A percentile compares a stretch with the other conserved stretches of the same genome.
phyloP scores from a whole-genome alignment of 2,329 filamentous ascomycete genomes.

The Ascocoryne sarcoides region DNA sequence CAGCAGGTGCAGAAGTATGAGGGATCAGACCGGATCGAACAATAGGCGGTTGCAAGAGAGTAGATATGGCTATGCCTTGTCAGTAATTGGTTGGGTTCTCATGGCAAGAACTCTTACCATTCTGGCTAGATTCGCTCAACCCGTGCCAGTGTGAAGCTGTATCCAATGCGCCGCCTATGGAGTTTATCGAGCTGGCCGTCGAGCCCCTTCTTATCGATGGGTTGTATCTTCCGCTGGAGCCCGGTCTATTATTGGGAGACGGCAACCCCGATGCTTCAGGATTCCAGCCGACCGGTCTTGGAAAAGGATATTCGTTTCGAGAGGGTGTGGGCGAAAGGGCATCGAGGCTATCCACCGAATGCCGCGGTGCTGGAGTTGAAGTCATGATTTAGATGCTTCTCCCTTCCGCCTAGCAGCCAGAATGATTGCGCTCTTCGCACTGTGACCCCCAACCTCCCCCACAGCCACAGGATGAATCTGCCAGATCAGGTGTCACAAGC shows the following conservation, averaged over 20 bases:
- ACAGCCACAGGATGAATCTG: constrained; percentile 1
- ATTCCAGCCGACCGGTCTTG: constrained; percentile 31
- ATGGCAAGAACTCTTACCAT: constrained; percentile 44
- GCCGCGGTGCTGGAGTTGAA: constrained; percentile 34
- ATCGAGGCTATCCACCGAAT: constrained; percentile 40
- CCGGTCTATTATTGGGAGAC: constrained; percentile 25
- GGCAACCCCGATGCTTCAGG: background rate
- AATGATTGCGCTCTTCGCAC: constrained; percentile 2
- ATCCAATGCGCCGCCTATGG: constrained; percentile 77
- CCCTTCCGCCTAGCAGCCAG: background rate
- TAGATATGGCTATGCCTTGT: constrained; percentile 65
- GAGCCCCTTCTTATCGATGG: constrained; percentile 59
- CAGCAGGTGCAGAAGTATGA: constrained; percentile 59
- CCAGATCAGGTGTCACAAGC: background rate
- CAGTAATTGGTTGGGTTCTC: background rate
- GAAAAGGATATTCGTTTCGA: constrained; percentile 44
- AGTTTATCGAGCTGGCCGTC: constrained; percentile 78
- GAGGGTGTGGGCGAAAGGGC: constrained; percentile 32
- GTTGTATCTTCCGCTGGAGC: constrained; percentile 31
- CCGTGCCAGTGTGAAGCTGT: constrained; percentile 49
- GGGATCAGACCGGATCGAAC: constrained; percentile 79
- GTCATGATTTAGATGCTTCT: constrained; percentile 25
- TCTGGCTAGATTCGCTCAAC: constrained; percentile 68
- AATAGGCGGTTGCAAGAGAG: constrained; percentile 83
- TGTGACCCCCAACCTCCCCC: constrained; percentile 20